These are phyloP conservation scores for Naumovozyma dairenensis DNA, from an alignment of 805 yeast genomes.

Conservation along the genomic window DNA sequence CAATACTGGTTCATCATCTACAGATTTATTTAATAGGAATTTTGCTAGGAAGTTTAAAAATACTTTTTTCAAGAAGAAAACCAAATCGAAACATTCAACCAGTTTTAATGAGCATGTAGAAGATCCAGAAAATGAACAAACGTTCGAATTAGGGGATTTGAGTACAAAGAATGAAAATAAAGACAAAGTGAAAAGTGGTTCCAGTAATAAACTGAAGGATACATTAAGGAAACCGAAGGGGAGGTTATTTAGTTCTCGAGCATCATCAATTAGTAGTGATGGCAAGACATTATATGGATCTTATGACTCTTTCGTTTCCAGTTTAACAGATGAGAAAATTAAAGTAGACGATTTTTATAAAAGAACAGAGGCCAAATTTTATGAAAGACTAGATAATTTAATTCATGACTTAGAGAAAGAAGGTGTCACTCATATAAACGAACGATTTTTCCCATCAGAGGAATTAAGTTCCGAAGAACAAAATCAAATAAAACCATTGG, in stretches of 20 bases:
- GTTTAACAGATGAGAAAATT: conserved; percentile 37
- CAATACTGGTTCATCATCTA: too few relatives aligned
- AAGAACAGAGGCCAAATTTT: conserved; percentile 38
- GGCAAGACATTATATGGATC: conserved; percentile 29
- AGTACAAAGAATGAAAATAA: too few relatives aligned
- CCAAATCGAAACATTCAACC: too few relatives aligned
- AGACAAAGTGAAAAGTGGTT: too few relatives aligned
- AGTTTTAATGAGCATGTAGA: too few relatives aligned
- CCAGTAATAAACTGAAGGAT: too few relatives aligned
- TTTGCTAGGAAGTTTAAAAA: too few relatives aligned
- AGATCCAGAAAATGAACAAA: too few relatives aligned
- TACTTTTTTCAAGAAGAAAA: too few relatives aligned
- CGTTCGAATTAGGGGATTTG: conserved; percentile 22
- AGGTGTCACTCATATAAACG: conserved; percentile 9
- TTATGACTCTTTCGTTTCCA: conserved; percentile 36
- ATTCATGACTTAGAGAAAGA: conserved; percentile 38
- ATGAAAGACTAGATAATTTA: conserved; percentile 36
- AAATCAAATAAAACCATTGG: neutral
- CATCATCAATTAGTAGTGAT: conserved; percentile 13
- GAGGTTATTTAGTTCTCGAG: conserved; percentile 8
- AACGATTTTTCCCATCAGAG: neutral
- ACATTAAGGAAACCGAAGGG: conserved; percentile 15
- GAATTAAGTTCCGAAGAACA: neutral
- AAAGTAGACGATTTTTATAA: conserved; percentile 47
- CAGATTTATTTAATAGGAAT: too few relatives aligned